Evolutionary conservation across 331 rosid genomes (phyloP).

Genomic region (Prunus yedoensis): DNA sequence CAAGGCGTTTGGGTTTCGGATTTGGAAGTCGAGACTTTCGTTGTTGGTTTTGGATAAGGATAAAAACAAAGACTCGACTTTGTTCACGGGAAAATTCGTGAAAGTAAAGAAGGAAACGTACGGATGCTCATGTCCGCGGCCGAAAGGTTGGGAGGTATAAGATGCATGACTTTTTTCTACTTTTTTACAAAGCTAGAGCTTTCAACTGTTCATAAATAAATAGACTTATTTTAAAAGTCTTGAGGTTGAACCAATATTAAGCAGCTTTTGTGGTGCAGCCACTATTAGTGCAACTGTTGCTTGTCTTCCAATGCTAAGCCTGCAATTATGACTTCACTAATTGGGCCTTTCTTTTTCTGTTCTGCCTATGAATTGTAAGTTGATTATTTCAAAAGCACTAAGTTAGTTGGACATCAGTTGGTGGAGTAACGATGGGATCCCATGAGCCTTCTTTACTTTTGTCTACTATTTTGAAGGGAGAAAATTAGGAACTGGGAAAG

Average conservation of each 20-base stretch:
- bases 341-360: too few species aligned
- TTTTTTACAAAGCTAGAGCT: background rate
- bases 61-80: background rate
- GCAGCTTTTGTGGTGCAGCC: background rate
- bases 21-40: background rate
- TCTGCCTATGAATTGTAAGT: too few species aligned
- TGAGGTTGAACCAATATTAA: background rate
- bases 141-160: conserved; percentile 5
- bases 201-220: too few species aligned
- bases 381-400: background rate
- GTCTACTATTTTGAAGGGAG: too few species aligned
- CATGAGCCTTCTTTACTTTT: too few species aligned
- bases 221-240: background rate
- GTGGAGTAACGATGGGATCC: background rate
- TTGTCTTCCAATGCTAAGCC: background rate
- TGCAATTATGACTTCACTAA: background rate
- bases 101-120: background rate
- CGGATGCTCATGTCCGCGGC: background rate
- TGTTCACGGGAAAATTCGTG: background rate
- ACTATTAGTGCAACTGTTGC: background rate
- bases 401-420: background rate
- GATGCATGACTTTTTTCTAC: background rate
- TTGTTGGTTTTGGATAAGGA: conserved; percentile 9
- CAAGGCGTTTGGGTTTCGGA: conserved; percentile 1
- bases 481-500: too few species aligned